Percentiles rank a stretch among this genome's conserved stretches.
These are phyloP conservation scores for Neophaeococcomyces mojaviensis DNA, from an alignment of 2,329 filamentous ascomycete species.

Conservation along the genomic window DNA sequence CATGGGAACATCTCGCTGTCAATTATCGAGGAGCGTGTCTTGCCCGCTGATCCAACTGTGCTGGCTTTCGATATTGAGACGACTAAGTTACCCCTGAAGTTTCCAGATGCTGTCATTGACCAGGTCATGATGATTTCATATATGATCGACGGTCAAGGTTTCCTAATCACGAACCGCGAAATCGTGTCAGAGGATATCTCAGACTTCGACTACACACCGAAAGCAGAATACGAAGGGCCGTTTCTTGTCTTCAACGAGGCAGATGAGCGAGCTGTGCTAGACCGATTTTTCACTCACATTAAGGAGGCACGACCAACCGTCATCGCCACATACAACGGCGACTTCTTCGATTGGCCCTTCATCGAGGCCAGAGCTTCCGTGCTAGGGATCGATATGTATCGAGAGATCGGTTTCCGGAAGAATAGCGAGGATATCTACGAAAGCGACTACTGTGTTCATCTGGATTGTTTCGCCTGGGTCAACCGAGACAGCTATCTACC, in stretches of 20 bases:
- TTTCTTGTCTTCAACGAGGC: conserved; percentile 99
- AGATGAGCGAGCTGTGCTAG: conserved; percentile 77
- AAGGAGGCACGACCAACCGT: conserved; percentile 92
- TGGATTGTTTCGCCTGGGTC: conserved; percentile 99
- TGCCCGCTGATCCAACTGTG: conserved; percentile 91
- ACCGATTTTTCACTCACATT: conserved; percentile 90
- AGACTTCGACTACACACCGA: conserved; percentile 97
- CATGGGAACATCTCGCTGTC: conserved; percentile 78
- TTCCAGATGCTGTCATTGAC: conserved; percentile 87
- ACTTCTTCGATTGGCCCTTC: conserved; percentile 99
- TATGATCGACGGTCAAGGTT: conserved; percentile 98
- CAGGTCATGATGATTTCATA: conserved; percentile 99
- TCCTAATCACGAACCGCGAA: conserved; percentile 94
- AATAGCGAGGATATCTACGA: conserved; percentile 95
- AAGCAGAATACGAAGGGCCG: conserved; percentile 85
- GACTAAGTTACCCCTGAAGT: conserved; percentile 89
- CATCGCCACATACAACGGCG: conserved; percentile 99
- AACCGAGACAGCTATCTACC: conserved; percentile 97
- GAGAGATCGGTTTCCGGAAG: conserved; percentile 93
- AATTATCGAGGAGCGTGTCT: conserved; percentile 78
- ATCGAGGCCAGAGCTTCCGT: conserved; percentile 89
- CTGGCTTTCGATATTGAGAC: conserved; percentile 99
- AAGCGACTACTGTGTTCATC: conserved; percentile 90
- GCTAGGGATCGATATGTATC: conserved; percentile 98
- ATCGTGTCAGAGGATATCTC: conserved; percentile 96